phyloP scores from a whole-genome alignment of 176 grass and related monocot species.

The Oryza australiensis region DNA sequence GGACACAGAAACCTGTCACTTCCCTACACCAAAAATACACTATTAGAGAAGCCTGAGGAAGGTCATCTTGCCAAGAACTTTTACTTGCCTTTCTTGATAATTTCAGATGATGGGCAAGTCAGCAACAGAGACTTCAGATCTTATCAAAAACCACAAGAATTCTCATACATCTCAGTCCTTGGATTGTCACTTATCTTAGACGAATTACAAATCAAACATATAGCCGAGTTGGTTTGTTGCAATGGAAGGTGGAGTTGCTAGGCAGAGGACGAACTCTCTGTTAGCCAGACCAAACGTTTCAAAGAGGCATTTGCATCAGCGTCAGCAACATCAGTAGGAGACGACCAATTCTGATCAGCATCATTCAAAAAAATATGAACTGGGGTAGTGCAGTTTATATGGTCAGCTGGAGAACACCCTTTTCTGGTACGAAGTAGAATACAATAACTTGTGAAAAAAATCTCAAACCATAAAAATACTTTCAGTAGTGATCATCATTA shows the following conservation, averaged over 20 bases:
- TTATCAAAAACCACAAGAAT: not conserved
- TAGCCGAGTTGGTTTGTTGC: not conserved
- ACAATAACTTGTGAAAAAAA: not conserved
- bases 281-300: not conserved
- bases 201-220: not conserved
- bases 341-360: not conserved
- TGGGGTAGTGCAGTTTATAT: not conserved
- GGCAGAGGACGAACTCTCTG: conserved; percentile 30
- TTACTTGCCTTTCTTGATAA: too few relatives aligned
- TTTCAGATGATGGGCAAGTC: conserved; percentile 12
- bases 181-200: not conserved
- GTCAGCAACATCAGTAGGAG: not conserved
- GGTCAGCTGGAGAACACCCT: not conserved
- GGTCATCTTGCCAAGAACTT: too few relatives aligned
- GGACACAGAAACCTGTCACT: too few relatives aligned
- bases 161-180: not conserved
- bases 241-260: not conserved
- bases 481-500: conserved; percentile 4
- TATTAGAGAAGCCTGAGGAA: too few relatives aligned
- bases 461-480: not conserved
- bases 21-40: too few relatives aligned
- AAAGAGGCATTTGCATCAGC: conserved; percentile 34
- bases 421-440: not conserved
- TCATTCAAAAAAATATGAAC: not conserved
- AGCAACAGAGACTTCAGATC: conserved; percentile 21